These are phyloP conservation scores for Cystofilobasidium ferigula DNA, from an alignment of 768 basidiomycete genomes.

Conservation along the genomic window DNA sequence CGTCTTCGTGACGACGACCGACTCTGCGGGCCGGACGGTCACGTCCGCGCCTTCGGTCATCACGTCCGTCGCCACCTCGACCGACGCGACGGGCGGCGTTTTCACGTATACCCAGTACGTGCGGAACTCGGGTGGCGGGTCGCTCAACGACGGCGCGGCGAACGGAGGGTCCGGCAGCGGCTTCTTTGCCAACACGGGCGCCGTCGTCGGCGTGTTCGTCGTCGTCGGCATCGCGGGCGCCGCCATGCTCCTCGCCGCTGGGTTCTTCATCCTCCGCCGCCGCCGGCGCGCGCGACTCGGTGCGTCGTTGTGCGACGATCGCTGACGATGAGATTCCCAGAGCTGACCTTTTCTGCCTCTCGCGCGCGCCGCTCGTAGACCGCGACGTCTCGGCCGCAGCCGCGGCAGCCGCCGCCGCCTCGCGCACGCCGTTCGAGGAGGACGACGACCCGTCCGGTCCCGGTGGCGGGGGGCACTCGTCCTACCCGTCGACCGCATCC, in stretches of 20 bases:
- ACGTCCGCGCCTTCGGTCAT: conserved; percentile 34
- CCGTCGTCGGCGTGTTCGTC: conserved; percentile 26
- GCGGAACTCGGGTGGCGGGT: conserved; percentile 32
- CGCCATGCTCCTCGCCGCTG: conserved; percentile 24
- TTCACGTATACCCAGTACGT: conserved; percentile 37
- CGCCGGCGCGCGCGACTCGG: conserved; percentile 21
- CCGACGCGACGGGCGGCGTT: conserved; percentile 34
- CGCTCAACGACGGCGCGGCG: conserved; percentile 32
- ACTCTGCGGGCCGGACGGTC: conserved; percentile 29
- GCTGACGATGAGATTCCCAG: too few relatives aligned
- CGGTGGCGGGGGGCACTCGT: conserved; percentile 4
- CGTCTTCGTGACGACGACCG: conserved; percentile 34
- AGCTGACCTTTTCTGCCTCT: background rate
- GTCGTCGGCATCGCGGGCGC: conserved; percentile 27
- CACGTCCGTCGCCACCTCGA: conserved; percentile 31
- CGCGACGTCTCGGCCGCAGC: conserved; percentile 26
- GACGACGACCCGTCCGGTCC: conserved; percentile 18
- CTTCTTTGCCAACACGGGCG: conserved; percentile 26
- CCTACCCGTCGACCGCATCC: conserved; percentile 18
- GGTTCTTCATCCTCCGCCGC: conserved; percentile 22
- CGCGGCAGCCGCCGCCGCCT: conserved; percentile 25
- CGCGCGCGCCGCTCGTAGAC: background rate
- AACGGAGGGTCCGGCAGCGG: conserved; percentile 4
- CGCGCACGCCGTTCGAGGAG: conserved; percentile 25
- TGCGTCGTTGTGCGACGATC: too few relatives aligned